These are phyloP conservation scores for Wickerhamiella australiensis DNA, from an alignment of 805 yeast genomes.

Conservation along the genomic window DNA sequence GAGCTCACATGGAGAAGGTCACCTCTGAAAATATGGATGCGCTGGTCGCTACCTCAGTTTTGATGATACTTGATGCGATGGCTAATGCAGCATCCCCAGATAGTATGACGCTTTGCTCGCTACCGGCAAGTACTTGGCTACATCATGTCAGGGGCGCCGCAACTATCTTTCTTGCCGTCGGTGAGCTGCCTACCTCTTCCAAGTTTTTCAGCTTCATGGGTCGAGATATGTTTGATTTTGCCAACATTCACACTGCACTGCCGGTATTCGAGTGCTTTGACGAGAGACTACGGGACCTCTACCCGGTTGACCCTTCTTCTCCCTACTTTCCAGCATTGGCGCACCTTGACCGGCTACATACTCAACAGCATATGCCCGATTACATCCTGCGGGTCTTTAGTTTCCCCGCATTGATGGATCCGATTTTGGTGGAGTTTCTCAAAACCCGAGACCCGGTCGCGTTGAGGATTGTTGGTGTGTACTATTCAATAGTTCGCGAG, in stretches of 20 bases:
- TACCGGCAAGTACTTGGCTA: constrained; percentile 93
- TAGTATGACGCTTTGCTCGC: constrained; percentile 37
- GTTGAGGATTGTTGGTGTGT: constrained; percentile 81
- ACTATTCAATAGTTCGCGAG: constrained; percentile 66
- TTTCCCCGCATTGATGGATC: constrained; percentile 84
- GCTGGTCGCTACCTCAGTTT: constrained; percentile 78
- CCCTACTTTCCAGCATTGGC: constrained; percentile 84
- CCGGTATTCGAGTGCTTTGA: constrained; percentile 51
- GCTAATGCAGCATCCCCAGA: constrained; percentile 72
- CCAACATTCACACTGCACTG: constrained; percentile 39
- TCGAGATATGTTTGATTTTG: constrained; percentile 83
- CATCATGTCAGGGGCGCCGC: constrained; percentile 97
- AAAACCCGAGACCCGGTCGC: constrained; percentile 80
- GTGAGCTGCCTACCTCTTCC: constrained; percentile 69
- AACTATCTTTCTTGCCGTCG: constrained; percentile 87
- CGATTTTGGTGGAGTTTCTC: constrained; percentile 58
- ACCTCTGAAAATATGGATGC: constrained; percentile 75
- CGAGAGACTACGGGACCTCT: constrained; percentile 68
- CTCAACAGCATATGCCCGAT: constrained; percentile 74
- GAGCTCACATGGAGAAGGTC: constrained; percentile 79
- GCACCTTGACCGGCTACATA: constrained; percentile 61
- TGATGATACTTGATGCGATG: constrained; percentile 81
- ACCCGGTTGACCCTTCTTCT: constrained; percentile 71
- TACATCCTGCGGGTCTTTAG: constrained; percentile 80
- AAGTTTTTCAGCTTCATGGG: constrained; percentile 58